Conservation (phyloP, 805 yeast genomes). For the Candida awuae region DNA sequence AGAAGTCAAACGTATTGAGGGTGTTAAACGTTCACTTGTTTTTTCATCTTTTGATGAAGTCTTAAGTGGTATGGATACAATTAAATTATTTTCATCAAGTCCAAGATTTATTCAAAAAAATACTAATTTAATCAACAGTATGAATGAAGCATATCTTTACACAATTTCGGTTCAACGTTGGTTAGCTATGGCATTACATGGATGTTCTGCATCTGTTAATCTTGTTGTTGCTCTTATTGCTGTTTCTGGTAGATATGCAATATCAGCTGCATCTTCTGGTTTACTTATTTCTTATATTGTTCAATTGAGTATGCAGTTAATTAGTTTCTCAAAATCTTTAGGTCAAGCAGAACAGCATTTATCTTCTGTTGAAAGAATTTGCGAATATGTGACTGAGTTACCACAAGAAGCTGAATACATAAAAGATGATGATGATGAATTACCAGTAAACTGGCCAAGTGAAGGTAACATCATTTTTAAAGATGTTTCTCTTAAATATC, state of each 20-base stretch:
- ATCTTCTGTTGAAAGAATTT: constrained; percentile 66
- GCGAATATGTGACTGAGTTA: constrained; percentile 52
- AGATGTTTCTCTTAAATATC: constrained; percentile 45
- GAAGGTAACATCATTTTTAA: constrained; percentile 41
- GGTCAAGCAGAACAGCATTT: constrained; percentile 71
- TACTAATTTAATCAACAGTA: constrained; percentile 40
- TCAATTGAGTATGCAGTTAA: constrained; percentile 49
- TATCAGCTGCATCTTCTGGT: constrained; percentile 60
- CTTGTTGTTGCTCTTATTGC: constrained; percentile 51
- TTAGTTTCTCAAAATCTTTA: constrained; percentile 36
- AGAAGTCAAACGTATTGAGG: constrained; percentile 71
- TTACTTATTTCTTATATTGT: constrained; percentile 57
- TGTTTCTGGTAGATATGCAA: constrained; percentile 50
- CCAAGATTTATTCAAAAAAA: constrained; percentile 42
- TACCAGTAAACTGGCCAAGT: constrained; percentile 37
- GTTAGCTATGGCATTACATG: constrained; percentile 57
- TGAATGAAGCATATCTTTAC: constrained; percentile 62
- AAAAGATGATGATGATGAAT: constrained; percentile 13
- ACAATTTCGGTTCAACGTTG: constrained; percentile 61
- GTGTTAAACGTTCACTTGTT: constrained; percentile 60
- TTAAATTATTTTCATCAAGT: constrained; percentile 48
- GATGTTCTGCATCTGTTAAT: constrained; percentile 43
- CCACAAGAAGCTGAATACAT: constrained; percentile 57
- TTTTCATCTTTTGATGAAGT: constrained; percentile 68
- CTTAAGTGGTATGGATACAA: constrained; percentile 56